Evolutionary conservation across 306 rosid genomes (phyloP).

Genomic region (Myrica gale): DNA sequence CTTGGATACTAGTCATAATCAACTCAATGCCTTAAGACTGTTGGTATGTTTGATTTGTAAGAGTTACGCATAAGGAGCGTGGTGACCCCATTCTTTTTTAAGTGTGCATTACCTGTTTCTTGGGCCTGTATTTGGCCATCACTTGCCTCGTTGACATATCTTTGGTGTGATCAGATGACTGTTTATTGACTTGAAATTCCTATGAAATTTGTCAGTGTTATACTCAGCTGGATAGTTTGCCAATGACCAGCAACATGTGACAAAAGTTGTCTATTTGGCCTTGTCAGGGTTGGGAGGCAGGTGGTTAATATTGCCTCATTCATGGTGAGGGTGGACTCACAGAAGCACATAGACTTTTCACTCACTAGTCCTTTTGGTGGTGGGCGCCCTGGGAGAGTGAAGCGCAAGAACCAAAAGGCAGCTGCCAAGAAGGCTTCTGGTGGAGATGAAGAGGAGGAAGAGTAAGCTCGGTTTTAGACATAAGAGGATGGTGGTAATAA

Average conservation of each 20-base stretch:
- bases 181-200: neutral
- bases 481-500: neutral
- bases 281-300: constrained; percentile 33
- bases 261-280: neutral
- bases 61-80: neutral
- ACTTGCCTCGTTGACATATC: too few relatives aligned
- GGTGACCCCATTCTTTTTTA: too few relatives aligned
- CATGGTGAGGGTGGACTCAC: constrained; percentile 41
- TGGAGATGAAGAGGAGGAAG: constrained; percentile 40
- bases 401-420: constrained; percentile 38
- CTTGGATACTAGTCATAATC: neutral
- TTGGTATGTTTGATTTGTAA: neutral
- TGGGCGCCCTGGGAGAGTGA: constrained; percentile 43
- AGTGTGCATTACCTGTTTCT: neutral
- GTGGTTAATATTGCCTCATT: constrained; percentile 43
- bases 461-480: constrained; percentile 12
- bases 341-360: constrained; percentile 44
- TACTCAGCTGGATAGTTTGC: too few relatives aligned
- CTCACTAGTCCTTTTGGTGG: constrained; percentile 40
- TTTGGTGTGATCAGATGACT: neutral
- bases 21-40: too few relatives aligned
- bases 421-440: constrained; percentile 42
- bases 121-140: neutral
- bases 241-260: too few relatives aligned
- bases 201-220: too few relatives aligned